Conservation (phyloP, 768 basidiomycete genomes). For the Russula griseocarnosa region DNA sequence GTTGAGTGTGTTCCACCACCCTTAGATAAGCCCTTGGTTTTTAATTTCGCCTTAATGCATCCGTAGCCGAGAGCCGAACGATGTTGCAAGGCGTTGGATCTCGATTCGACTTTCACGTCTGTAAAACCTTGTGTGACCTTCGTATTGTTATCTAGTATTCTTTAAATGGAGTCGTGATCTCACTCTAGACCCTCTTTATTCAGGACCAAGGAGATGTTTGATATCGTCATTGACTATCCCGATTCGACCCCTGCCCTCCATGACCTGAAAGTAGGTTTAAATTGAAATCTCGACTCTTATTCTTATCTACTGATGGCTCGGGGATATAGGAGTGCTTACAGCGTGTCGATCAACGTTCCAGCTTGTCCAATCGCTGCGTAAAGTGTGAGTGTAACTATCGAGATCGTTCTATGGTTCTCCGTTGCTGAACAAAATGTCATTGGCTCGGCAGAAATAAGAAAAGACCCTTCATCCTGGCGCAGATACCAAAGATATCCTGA, state of each 20-base stretch:
- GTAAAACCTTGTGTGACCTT: conserved; percentile 84
- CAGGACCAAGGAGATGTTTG: conserved; percentile 82
- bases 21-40: neutral
- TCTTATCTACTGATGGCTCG: conserved; percentile 4
- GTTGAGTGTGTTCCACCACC: conserved; percentile 37
- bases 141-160: conserved; percentile 41
- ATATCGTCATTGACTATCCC: conserved; percentile 93
- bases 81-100: conserved; percentile 76
- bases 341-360: conserved; percentile 74
- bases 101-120: conserved; percentile 88
- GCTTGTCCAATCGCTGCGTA: conserved; percentile 72
- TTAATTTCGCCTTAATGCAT: neutral
- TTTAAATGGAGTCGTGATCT: neutral
- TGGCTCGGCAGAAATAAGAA: conserved; percentile 59
- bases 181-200: neutral
- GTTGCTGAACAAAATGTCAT: conserved; percentile 6
- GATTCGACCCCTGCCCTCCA: conserved; percentile 80
- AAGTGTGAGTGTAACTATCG: conserved; percentile 52
- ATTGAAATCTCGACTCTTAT: neutral
- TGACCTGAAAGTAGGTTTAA: conserved; percentile 68
- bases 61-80: conserved; percentile 57
- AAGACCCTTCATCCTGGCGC: conserved; percentile 90
- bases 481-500: conserved; percentile 85
- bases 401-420: neutral
- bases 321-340: conserved; percentile 63